Evolutionary conservation across 2,329 filamentous ascomycete genomes (phyloP).

Genomic region (Mollisiaceae sp.): DNA sequence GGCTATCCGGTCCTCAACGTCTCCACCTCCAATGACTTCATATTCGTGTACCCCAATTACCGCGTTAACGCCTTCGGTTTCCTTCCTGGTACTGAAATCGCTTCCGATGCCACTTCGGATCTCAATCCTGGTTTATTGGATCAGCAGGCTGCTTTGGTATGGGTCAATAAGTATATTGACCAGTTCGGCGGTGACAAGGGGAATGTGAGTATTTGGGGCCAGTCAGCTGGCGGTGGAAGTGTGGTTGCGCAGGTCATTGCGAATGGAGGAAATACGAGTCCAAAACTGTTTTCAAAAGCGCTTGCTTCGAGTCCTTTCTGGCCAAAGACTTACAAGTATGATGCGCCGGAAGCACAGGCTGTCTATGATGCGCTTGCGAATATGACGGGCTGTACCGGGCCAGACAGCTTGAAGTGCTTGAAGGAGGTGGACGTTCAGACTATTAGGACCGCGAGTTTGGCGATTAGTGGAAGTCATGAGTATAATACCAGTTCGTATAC

Average conservation of each 20-base stretch:
- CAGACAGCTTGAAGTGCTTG: conserved; percentile 58
- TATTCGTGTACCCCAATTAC: conserved; percentile 66
- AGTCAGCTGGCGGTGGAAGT: conserved; percentile 59
- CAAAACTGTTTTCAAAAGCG: conserved; percentile 55
- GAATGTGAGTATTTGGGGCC: conserved; percentile 65
- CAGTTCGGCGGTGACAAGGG: conserved; percentile 62
- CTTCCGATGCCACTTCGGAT: conserved; percentile 56
- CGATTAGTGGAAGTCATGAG: conserved; percentile 53
- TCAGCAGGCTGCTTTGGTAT: conserved; percentile 61
- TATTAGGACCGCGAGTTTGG: conserved; percentile 56
- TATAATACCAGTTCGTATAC: conserved; percentile 62
- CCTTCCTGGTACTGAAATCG: conserved; percentile 59
- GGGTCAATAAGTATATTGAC: conserved; percentile 63
- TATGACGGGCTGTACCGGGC: conserved; percentile 47
- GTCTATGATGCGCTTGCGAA: conserved; percentile 53
- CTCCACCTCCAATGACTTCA: conserved; percentile 52
- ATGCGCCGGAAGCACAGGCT: conserved; percentile 50
- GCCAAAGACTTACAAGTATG: conserved; percentile 58
- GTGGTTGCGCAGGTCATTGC: conserved; percentile 60
- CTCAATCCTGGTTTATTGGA: conserved; percentile 68
- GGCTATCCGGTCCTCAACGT: conserved; percentile 64
- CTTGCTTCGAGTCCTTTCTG: conserved; percentile 58
- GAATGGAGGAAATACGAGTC: conserved; percentile 47
- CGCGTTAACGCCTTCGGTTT: conserved; percentile 73
- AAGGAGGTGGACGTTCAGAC: conserved; percentile 58